Percentiles rank a stretch among this genome's conserved stretches.
phyloP scores from a whole-genome alignment of 192 early-diverging fungal genomes.

The Coemansia guatemalensis region DNA sequence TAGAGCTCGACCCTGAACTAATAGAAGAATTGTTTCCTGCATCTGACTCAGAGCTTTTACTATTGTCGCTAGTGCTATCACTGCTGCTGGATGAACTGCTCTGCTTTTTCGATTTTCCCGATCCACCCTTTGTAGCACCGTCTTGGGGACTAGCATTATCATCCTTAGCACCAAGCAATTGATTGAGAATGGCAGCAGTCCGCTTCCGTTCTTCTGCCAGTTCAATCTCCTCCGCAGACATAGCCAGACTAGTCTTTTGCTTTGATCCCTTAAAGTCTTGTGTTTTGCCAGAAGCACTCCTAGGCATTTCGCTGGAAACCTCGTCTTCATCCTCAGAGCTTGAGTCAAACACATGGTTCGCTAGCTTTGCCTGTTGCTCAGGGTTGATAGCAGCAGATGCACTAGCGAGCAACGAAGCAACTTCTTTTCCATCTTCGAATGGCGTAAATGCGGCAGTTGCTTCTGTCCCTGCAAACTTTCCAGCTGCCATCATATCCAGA shows the following conservation, averaged over 20 bases:
- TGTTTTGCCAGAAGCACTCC: neutral
- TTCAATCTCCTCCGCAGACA: conserved; percentile 20
- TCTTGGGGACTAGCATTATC: conserved; percentile 5
- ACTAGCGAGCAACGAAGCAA: conserved; percentile 27
- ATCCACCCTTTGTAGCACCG: neutral
- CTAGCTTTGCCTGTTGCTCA: conserved; percentile 44
- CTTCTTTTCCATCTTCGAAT: conserved; percentile 40
- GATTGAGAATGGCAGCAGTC: conserved; percentile 25
- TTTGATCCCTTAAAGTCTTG: neutral
- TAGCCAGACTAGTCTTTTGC: neutral
- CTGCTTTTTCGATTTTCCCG: neutral
- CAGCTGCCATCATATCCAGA: conserved; percentile 20
- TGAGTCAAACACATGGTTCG: conserved; percentile 44
- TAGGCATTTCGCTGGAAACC: neutral
- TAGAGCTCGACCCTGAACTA: conserved; percentile 10
- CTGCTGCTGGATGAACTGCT: neutral
- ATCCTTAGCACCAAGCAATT: conserved; percentile 12
- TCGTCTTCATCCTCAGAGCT: conserved; percentile 24
- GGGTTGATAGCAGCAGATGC: conserved; percentile 11
- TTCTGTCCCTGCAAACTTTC: neutral
- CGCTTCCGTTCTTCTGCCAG: conserved; percentile 40
- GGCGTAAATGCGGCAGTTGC: conserved; percentile 3
- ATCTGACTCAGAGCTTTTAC: no score
- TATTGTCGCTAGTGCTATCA: conserved; percentile 5
- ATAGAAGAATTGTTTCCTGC: conserved; percentile 3